A percentile compares a stretch with the other conserved stretches of the same genome.
Evolutionary conservation across 805 yeast genomes (phyloP).

Genomic region (Monosporozyma aquatica): DNA sequence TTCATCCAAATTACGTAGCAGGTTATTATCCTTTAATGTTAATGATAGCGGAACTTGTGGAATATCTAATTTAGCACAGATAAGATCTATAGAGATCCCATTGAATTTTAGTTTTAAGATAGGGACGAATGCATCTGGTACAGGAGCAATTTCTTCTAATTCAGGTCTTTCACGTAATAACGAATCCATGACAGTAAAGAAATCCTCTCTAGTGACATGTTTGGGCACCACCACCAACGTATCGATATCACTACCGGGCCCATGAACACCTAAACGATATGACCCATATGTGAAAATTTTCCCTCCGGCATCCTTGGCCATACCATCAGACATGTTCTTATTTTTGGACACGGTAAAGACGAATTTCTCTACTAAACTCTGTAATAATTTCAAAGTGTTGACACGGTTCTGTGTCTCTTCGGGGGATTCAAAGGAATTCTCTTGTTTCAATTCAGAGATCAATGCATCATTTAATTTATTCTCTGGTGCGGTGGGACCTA

Average conservation of each 20-base stretch:
- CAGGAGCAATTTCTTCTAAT: slow-evolving; percentile 82
- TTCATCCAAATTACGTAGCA: slow-evolving; percentile 82
- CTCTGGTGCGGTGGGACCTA: slow-evolving; percentile 77
- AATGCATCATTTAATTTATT: slow-evolving; percentile 63
- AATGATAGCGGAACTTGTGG: slow-evolving; percentile 73
- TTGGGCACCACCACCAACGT: slow-evolving; percentile 95
- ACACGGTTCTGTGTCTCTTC: slow-evolving; percentile 74
- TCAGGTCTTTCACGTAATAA: slow-evolving; percentile 67
- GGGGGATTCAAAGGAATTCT: slow-evolving; percentile 86
- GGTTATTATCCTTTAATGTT: slow-evolving; percentile 73
- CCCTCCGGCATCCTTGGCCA: slow-evolving; percentile 97
- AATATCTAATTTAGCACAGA: slow-evolving; percentile 74
- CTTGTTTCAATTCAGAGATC: slow-evolving; percentile 67
- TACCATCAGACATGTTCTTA: slow-evolving; percentile 92
- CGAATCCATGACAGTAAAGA: slow-evolving; percentile 70
- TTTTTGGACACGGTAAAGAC: slow-evolving; percentile 71
- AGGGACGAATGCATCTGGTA: slow-evolving; percentile 97
- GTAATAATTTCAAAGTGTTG: slow-evolving; percentile 61
- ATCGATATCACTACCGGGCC: slow-evolving; percentile 97
- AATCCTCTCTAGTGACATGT: slow-evolving; percentile 84
- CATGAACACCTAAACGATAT: slow-evolving; percentile 89
- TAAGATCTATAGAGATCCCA: slow-evolving; percentile 89
- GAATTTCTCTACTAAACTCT: slow-evolving; percentile 67
- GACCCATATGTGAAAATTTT: slow-evolving; percentile 95
- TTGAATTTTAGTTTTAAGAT: slow-evolving; percentile 80